Evolutionary conservation across 441 rosid genomes (phyloP).

Genomic region (Bruguiera hainesii): DNA sequence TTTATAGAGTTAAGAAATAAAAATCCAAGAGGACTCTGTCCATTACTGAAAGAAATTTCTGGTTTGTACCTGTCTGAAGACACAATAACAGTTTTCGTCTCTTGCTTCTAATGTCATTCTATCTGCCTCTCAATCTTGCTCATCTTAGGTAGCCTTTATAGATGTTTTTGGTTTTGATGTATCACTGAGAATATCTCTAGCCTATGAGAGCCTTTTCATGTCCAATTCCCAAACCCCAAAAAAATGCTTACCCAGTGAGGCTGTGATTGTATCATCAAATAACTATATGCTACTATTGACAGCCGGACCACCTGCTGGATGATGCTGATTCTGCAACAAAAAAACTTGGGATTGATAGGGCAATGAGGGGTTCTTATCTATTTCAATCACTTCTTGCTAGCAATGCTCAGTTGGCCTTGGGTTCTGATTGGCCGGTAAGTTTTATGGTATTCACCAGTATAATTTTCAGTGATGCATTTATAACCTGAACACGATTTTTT

Average conservation of each 20-base stretch:
- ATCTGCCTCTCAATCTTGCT: background rate
- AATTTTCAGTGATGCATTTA: background rate
- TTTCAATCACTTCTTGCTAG: conserved; percentile 55
- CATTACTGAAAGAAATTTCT: background rate
- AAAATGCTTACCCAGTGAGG: background rate
- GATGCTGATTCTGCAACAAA: conserved; percentile 69
- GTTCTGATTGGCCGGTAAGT: conserved; percentile 97
- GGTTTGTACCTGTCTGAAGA: background rate
- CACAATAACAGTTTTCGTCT: background rate
- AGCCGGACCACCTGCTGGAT: conserved; percentile 91
- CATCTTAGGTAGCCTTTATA: background rate
- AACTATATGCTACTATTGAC: conserved; percentile 27
- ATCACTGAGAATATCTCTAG: too few relatives aligned
- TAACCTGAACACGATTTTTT: background rate
- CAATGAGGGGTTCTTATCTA: conserved; percentile 55
- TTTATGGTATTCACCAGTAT: background rate
- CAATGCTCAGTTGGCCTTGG: conserved; percentile 65
- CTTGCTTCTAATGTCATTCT: background rate
- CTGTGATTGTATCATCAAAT: background rate
- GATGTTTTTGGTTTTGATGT: background rate
- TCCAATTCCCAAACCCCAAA: too few relatives aligned
- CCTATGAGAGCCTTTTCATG: too few relatives aligned
- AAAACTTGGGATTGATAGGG: conserved; percentile 81
- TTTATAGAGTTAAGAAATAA: too few relatives aligned
- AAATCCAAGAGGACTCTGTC: too few relatives aligned